phyloP scores from a whole-genome alignment of 176 grass and related monocot species.

The Phyllostachys edulis region DNA sequence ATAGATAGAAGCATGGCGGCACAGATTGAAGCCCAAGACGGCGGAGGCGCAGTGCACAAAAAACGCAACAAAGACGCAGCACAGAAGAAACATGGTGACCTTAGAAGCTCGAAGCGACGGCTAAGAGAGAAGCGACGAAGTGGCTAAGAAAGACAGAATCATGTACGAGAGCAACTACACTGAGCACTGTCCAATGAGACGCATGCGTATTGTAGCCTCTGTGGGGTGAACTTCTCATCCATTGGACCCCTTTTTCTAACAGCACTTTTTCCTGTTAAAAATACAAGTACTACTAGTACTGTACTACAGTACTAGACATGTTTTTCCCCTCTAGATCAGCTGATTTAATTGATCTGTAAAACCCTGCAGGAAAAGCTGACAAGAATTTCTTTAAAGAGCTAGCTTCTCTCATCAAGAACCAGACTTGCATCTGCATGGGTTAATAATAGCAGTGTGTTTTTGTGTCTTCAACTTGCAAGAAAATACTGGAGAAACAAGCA shows the following conservation, averaged over 20 bases:
- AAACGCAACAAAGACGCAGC: too few relatives aligned
- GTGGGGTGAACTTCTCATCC: constrained; percentile 45
- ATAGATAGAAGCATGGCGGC: too few relatives aligned
- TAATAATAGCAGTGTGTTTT: constrained; percentile 35
- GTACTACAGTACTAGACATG: background rate
- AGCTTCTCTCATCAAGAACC: constrained; percentile 1
- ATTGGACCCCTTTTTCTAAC: constrained; percentile 15
- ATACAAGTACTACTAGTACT: background rate
- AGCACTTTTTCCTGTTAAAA: background rate
- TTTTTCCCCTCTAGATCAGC: background rate
- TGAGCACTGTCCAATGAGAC: background rate
- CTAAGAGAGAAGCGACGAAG: too few relatives aligned
- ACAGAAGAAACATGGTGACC: too few relatives aligned
- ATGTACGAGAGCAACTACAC: constrained; percentile 7
- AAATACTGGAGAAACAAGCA: background rate
- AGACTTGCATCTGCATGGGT: constrained; percentile 30
- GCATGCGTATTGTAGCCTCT: constrained; percentile 16
- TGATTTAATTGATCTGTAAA: constrained; percentile 6
- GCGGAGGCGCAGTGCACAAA: too few relatives aligned
- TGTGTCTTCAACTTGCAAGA: constrained; percentile 26
- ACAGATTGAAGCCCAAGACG: too few relatives aligned
- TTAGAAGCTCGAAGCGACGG: too few relatives aligned
- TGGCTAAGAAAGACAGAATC: constrained; percentile 13
- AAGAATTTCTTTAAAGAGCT: constrained; percentile 10
- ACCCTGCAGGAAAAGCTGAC: constrained; percentile 33